phyloP scores from a whole-genome alignment of 2,329 filamentous ascomycete species.

The Penicillium sp. region DNA sequence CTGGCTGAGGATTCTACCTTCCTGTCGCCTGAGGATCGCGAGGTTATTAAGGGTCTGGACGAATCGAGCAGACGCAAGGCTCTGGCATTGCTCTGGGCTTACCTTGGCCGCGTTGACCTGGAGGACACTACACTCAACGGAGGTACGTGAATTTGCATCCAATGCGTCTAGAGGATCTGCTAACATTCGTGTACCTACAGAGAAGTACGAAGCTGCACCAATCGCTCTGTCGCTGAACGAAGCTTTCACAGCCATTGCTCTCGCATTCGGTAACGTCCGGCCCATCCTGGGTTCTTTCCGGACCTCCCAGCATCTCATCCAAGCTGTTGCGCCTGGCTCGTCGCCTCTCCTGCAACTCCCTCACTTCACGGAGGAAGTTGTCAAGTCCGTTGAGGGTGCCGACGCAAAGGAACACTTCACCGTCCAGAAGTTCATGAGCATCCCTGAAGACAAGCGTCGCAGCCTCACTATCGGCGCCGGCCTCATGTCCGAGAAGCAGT shows the following conservation, averaged over 20 bases:
- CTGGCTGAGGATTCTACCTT: constrained; percentile 52
- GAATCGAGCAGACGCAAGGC: constrained; percentile 73
- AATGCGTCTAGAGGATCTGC: too few species aligned
- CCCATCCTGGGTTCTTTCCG: constrained; percentile 76
- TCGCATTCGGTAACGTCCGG: constrained; percentile 74
- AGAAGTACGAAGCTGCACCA: constrained; percentile 83
- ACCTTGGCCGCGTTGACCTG: constrained; percentile 78
- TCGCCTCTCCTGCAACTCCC: constrained; percentile 89
- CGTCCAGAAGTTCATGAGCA: constrained; percentile 79
- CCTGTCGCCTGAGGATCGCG: constrained; percentile 63
- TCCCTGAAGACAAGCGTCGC: constrained; percentile 65
- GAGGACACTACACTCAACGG: constrained; percentile 67
- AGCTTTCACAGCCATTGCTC: constrained; percentile 74
- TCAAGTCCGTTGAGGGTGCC: constrained; percentile 46
- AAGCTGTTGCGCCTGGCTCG: constrained; percentile 72
- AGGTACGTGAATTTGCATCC: too few species aligned
- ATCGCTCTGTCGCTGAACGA: constrained; percentile 77
- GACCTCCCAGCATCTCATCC: constrained; percentile 76
- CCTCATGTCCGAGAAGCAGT: constrained; percentile 67
- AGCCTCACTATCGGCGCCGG: constrained; percentile 59
- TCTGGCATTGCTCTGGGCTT: constrained; percentile 85
- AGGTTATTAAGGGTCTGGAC: constrained; percentile 70
- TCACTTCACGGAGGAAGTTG: constrained; percentile 61
- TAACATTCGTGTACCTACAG: too few species aligned
- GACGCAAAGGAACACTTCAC: constrained; percentile 62